A percentile compares a stretch with the other conserved stretches of the same genome.
phyloP scores from a whole-genome alignment of 345 rosid species.

The Trapa bicornis region DNA sequence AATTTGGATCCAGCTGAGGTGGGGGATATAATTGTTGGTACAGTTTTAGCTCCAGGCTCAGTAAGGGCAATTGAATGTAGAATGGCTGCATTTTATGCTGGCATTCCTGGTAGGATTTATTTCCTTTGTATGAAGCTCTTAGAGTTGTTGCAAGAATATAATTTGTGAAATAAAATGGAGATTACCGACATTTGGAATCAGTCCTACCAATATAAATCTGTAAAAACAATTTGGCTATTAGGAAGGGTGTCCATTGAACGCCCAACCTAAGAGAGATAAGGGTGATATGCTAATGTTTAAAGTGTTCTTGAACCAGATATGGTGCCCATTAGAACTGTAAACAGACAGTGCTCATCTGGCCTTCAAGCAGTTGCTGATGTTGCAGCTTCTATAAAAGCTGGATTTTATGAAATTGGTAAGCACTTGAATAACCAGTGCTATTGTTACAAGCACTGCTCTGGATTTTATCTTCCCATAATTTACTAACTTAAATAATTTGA shows the following conservation, averaged over 20 bases:
- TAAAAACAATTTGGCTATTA: neutral
- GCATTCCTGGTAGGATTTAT: slow-evolving; percentile 57
- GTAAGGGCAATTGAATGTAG: slow-evolving; percentile 72
- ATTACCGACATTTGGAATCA: neutral
- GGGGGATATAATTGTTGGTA: slow-evolving; percentile 89
- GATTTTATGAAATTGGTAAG: slow-evolving; percentile 72
- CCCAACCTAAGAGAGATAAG: neutral
- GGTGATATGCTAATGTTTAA: neutral
- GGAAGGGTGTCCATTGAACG: neutral
- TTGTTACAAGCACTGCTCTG: neutral
- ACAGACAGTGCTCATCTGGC: slow-evolving; percentile 91
- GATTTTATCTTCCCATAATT: neutral
- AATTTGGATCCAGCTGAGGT: slow-evolving; percentile 70
- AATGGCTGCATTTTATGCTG: slow-evolving; percentile 89
- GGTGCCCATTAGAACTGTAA: slow-evolving; percentile 80
- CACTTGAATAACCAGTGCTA: neutral
- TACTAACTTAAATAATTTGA: neutral
- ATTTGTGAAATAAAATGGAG: neutral
- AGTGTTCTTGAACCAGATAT: slow-evolving; percentile 33
- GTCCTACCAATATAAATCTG: neutral
- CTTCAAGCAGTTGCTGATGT: slow-evolving; percentile 92
- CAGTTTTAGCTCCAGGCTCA: slow-evolving; percentile 83
- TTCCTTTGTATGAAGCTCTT: neutral
- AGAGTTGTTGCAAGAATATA: neutral
- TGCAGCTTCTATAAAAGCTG: slow-evolving; percentile 78